These are phyloP conservation scores for Fusarium sp. DNA, from an alignment of 2,329 filamentous ascomycete genomes.

Conservation along the genomic window DNA sequence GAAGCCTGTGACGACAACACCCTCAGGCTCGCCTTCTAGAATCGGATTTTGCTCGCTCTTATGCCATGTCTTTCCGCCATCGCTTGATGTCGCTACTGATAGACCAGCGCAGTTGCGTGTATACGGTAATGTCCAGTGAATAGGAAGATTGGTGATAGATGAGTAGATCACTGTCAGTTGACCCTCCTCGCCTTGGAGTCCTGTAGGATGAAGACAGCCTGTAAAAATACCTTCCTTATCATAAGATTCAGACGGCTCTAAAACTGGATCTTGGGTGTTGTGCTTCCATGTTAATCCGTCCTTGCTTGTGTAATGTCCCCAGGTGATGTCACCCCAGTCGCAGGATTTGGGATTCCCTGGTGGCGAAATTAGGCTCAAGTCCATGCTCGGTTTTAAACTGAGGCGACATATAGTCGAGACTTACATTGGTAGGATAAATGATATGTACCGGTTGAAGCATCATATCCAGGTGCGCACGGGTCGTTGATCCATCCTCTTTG, in stretches of 20 bases:
- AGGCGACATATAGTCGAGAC: neutral
- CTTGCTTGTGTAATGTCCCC: slow-evolving; percentile 66
- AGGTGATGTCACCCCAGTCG: slow-evolving; percentile 60
- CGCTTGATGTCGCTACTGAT: slow-evolving; percentile 57
- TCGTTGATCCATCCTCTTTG: slow-evolving; percentile 47
- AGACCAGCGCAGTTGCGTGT: slow-evolving; percentile 60
- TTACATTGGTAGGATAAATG: slow-evolving; percentile 49
- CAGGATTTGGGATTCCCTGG: slow-evolving; percentile 56
- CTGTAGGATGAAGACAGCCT: slow-evolving; percentile 65
- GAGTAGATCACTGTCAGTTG: slow-evolving; percentile 56
- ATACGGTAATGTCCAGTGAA: slow-evolving; percentile 58
- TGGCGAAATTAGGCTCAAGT: slow-evolving; percentile 2
- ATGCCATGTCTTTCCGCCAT: slow-evolving; percentile 56
- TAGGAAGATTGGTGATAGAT: slow-evolving; percentile 54
- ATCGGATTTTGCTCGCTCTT: slow-evolving; percentile 53
- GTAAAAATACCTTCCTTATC: slow-evolving; percentile 68
- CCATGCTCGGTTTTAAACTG: neutral
- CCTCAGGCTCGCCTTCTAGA: slow-evolving; percentile 50
- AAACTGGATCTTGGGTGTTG: slow-evolving; percentile 53
- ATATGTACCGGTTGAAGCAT: slow-evolving; percentile 42
- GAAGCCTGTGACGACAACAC: slow-evolving; percentile 52
- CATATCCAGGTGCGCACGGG: slow-evolving; percentile 45
- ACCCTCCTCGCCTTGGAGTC: slow-evolving; percentile 58
- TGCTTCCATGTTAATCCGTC: slow-evolving; percentile 61
- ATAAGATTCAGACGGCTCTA: slow-evolving; percentile 59